These are phyloP conservation scores for Calonectria multiphialidica DNA, from an alignment of 2,329 filamentous ascomycete species.

Conservation along the genomic window DNA sequence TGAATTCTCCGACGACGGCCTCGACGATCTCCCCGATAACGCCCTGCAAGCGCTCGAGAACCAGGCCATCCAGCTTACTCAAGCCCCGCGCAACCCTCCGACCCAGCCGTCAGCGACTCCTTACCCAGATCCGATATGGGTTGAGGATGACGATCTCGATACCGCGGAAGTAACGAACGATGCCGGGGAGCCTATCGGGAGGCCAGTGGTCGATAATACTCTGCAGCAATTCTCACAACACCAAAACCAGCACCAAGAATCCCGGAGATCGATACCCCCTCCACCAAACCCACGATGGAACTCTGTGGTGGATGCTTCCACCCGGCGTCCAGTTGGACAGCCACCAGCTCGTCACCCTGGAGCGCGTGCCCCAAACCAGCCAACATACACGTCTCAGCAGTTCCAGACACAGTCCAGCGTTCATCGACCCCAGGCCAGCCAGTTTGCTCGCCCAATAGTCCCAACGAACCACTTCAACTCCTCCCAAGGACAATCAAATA, in stretches of 20 bases:
- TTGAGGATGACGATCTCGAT: constrained; percentile 70
- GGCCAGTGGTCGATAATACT: constrained; percentile 51
- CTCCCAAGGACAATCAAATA: constrained; percentile 45
- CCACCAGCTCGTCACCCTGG: constrained; percentile 29
- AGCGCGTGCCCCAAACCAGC: constrained; percentile 34
- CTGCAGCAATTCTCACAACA: constrained; percentile 47
- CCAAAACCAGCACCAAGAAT: constrained; percentile 32
- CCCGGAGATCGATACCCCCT: constrained; percentile 46
- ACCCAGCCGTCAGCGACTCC: constrained; percentile 39
- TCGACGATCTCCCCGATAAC: constrained; percentile 70
- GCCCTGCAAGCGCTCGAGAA: constrained; percentile 73
- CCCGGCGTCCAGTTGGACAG: constrained; percentile 30
- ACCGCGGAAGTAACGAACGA: constrained; percentile 68
- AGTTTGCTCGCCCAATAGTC: constrained; percentile 54
- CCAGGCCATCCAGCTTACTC: constrained; percentile 72
- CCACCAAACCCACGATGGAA: constrained; percentile 56
- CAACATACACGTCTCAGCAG: constrained; percentile 45
- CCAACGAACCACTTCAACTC: constrained; percentile 38
- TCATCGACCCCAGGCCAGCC: constrained; percentile 52
- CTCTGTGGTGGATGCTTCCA: constrained; percentile 44
- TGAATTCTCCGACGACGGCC: constrained; percentile 73
- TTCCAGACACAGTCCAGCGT: constrained; percentile 46
- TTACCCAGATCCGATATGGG: constrained; percentile 56
- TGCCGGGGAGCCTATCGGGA: constrained; percentile 53
- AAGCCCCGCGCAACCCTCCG: constrained; percentile 48